phyloP scores from a whole-genome alignment of 2,329 filamentous ascomycete genomes.

The Clonostachys solani region DNA sequence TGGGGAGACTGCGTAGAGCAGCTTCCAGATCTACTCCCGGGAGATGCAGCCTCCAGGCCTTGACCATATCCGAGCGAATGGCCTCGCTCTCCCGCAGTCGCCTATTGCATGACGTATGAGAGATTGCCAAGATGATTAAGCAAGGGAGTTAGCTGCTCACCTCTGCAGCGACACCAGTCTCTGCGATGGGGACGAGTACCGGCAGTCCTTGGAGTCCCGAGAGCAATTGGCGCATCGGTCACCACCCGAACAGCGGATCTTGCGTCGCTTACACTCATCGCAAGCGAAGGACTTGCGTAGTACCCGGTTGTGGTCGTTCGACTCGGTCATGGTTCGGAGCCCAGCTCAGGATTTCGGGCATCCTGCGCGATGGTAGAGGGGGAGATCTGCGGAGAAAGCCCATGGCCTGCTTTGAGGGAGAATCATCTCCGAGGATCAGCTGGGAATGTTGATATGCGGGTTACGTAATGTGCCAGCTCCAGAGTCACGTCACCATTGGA shows the following conservation, averaged over 20 bases:
- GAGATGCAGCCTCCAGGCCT: neutral
- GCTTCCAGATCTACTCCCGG: neutral
- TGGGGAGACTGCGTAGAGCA: neutral
- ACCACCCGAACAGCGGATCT: conserved; percentile 1
- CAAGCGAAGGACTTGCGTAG: conserved; percentile 1
- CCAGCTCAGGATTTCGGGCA: neutral
- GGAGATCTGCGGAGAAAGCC: neutral
- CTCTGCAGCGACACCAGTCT: neutral
- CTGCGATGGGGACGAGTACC: neutral
- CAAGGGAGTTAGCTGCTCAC: neutral
- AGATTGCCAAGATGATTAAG: neutral
- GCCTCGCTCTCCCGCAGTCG: neutral
- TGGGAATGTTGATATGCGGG: neutral
- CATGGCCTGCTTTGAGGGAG: no score
- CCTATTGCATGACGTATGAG: neutral
- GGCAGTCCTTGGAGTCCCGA: neutral
- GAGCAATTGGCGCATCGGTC: neutral
- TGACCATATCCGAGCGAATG: neutral
- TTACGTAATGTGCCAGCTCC: neutral
- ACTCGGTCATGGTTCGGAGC: neutral
- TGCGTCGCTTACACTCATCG: conserved; percentile 2
- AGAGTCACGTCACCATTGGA: neutral
- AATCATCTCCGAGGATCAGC: neutral
- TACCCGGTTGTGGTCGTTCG: neutral
- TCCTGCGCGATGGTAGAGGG: neutral